A percentile compares a stretch with the other conserved stretches of the same genome.
Conservation (phyloP, 2,329 filamentous ascomycete species). For the Thermomyces lanuginosus region DNA sequence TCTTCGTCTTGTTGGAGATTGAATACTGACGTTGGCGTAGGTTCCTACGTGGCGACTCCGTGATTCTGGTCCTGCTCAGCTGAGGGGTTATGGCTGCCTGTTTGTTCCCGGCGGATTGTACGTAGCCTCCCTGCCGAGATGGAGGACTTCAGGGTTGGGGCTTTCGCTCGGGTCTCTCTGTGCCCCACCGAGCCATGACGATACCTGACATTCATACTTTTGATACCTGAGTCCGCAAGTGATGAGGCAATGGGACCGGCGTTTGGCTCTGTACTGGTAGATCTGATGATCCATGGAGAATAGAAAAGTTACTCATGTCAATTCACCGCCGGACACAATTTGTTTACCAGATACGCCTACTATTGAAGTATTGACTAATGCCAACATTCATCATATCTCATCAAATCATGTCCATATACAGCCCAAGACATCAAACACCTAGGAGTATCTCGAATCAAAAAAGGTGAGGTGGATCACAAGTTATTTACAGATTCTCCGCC, state of each 20-base stretch:
- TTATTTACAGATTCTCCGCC: constrained; percentile 30
- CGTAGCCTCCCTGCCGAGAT: not conserved
- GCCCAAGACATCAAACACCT: not conserved
- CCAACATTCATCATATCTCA: not conserved
- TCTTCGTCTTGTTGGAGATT: constrained; percentile 3
- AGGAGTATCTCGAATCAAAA: not conserved
- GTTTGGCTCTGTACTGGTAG: no score
- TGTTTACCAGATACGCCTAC: no score
- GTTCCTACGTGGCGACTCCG: constrained; percentile 74
- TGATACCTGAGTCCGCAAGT: no score
- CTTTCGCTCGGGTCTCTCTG: no score
- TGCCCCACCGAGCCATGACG: not conserved
- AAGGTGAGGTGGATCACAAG: not conserved
- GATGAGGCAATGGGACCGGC: no score
- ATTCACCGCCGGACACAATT: no score
- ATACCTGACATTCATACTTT: no score
- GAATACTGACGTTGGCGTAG: constrained; percentile 26
- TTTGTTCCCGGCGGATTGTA: not conserved
- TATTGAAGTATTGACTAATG: not conserved
- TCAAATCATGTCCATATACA: not conserved
- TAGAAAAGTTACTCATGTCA: no score
- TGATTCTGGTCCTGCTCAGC: constrained; percentile 73
- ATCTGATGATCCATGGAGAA: no score
- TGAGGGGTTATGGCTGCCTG: constrained; percentile 25
- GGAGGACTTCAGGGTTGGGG: no score